These are phyloP conservation scores for Gastrolobium villosum DNA, from an alignment of 306 rosid genomes.

Conservation along the genomic window DNA sequence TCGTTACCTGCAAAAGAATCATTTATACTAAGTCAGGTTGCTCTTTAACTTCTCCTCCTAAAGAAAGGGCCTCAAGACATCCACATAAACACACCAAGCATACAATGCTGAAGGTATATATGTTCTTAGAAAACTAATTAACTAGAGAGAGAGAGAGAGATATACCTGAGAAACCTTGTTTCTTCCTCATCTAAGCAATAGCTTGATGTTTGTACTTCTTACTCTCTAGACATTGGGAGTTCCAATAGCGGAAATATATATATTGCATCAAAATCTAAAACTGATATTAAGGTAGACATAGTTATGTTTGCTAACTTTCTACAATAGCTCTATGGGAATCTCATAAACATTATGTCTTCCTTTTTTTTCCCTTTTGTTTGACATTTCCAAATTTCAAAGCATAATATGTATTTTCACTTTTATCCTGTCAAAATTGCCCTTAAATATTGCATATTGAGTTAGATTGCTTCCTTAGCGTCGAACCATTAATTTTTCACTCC, in stretches of 20 bases:
- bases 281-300: conserved; percentile 46
- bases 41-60: conserved; percentile 10
- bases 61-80: neutral
- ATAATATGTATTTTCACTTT: neutral
- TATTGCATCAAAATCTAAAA: conserved; percentile 69
- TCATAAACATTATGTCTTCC: neutral
- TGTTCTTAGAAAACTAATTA: neutral
- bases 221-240: neutral
- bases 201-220: conserved; percentile 43
- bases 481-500: too few species aligned
- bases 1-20: neutral
- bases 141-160: conserved; percentile 11
- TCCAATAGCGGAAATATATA: conserved; percentile 49
- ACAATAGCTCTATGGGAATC: conserved; percentile 19
- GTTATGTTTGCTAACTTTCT: conserved; percentile 4
- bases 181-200: conserved; percentile 50
- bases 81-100: neutral
- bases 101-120: neutral
- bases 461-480: neutral
- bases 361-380: neutral
- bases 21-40: neutral
- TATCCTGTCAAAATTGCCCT: neutral
- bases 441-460: neutral
- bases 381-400: neutral
- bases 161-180: conserved; percentile 52